Percentiles rank a stretch among this genome's conserved stretches.
phyloP scores from a whole-genome alignment of 1,139 yeast genomes.

The Hanseniaspora uvarum region DNA sequence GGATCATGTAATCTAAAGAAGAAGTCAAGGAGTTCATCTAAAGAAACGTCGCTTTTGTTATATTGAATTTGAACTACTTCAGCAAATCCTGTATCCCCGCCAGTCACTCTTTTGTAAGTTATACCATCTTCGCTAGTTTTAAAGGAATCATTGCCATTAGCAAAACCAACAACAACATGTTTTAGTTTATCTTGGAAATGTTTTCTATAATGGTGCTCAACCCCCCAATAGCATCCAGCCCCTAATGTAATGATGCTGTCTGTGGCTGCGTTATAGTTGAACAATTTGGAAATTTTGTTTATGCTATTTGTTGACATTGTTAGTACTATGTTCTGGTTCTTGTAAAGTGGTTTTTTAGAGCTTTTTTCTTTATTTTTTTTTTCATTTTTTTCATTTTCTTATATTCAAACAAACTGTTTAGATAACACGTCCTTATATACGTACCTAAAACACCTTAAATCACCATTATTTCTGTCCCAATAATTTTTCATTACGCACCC shows the following conservation, averaged over 20 bases:
- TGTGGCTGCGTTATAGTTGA: slow-evolving; percentile 34
- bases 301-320: slow-evolving; percentile 19
- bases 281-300: slow-evolving; percentile 29
- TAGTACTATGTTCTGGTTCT: too few relatives aligned
- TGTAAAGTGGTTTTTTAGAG: not conserved
- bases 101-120: slow-evolving; percentile 66
- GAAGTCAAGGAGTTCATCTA: slow-evolving; percentile 61
- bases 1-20: slow-evolving; percentile 91
- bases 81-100: slow-evolving; percentile 59
- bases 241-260: slow-evolving; percentile 54
- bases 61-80: slow-evolving; percentile 76
- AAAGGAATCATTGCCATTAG: slow-evolving; percentile 50
- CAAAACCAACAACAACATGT: slow-evolving; percentile 79
- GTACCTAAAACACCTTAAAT: too few relatives aligned
- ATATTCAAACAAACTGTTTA: too few relatives aligned
- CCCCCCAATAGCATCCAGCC: slow-evolving; percentile 95
- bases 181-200: slow-evolving; percentile 48
- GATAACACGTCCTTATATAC: too few relatives aligned
- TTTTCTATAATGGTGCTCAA: slow-evolving; percentile 70
- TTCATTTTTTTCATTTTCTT: too few relatives aligned
- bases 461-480: too few relatives aligned
- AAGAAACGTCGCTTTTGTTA: slow-evolving; percentile 54
- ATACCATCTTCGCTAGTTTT: slow-evolving; percentile 39
- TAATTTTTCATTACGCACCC: too few relatives aligned
- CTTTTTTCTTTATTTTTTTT: not conserved